phyloP scores from a whole-genome alignment of 306 rosid genomes.

The Dicorynia guianensis region DNA sequence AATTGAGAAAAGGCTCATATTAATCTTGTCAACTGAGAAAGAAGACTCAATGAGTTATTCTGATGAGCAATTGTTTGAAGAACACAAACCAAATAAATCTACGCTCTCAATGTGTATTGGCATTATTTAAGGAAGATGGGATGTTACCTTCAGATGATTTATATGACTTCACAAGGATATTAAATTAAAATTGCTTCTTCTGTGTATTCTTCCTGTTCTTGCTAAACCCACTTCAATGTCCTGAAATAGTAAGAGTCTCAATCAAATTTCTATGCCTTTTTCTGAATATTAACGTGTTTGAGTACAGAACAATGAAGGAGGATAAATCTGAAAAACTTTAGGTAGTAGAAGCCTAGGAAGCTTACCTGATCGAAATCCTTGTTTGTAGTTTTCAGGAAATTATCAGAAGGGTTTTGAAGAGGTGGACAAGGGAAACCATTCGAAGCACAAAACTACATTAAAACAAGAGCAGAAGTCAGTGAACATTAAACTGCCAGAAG shows the following conservation, averaged over 20 bases:
- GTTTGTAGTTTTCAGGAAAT: slow-evolving; percentile 73
- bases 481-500: not conserved
- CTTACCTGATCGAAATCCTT: slow-evolving; percentile 74
- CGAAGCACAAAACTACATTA: slow-evolving; percentile 63
- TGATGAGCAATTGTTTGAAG: too few relatives aligned
- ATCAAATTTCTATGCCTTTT: not conserved
- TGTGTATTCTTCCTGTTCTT: slow-evolving; percentile 22
- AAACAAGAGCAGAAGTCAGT: slow-evolving; percentile 1
- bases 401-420: slow-evolving; percentile 76
- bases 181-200: slow-evolving; percentile 46
- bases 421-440: slow-evolving; percentile 78
- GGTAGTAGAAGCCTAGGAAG: not conserved
- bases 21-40: too few relatives aligned
- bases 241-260: slow-evolving; percentile 28
- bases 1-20: too few relatives aligned
- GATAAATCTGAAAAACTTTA: not conserved
- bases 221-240: slow-evolving; percentile 48
- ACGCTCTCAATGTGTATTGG: too few relatives aligned
- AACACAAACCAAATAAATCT: too few relatives aligned
- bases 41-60: too few relatives aligned
- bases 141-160: slow-evolving; percentile 49
- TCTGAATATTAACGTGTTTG: not conserved
- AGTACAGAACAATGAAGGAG: not conserved
- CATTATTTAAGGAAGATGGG: too few relatives aligned
- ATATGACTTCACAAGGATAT: slow-evolving; percentile 38